phyloP scores from a whole-genome alignment of 176 grass and related monocot species.

The Juncus inflexus region DNA sequence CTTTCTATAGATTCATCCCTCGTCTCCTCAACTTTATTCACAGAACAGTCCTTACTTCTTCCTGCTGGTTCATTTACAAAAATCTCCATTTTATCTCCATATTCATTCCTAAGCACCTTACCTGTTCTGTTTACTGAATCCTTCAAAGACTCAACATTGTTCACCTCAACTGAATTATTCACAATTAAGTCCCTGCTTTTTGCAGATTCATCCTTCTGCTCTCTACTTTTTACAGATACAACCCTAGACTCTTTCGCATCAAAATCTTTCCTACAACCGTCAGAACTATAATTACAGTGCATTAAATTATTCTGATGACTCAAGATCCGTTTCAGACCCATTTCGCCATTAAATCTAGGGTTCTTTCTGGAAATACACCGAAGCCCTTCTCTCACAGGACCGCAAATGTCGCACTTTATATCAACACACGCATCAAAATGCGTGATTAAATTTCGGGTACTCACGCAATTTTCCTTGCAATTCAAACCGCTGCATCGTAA shows the following conservation, averaged over 20 bases:
- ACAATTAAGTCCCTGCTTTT: neutral
- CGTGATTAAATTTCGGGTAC: conserved; percentile 12
- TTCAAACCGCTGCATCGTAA: neutral
- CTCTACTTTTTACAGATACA: neutral
- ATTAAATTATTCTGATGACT: conserved; percentile 3
- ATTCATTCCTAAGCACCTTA: neutral
- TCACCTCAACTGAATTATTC: conserved; percentile 6
- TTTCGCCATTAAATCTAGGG: neutral
- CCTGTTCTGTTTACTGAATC: neutral
- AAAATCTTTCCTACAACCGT: too few species aligned
- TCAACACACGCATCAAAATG: neutral
- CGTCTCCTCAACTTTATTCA: neutral
- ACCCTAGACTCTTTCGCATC: neutral
- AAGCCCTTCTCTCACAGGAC: conserved; percentile 18
- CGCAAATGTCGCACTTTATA: neutral
- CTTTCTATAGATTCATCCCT: neutral
- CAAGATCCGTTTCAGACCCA: conserved; percentile 11
- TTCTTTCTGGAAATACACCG: neutral
- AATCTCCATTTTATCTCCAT: too few species aligned
- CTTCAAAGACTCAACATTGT: neutral
- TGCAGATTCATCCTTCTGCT: conserved; percentile 5
- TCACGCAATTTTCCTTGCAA: neutral
- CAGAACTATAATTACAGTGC: neutral
- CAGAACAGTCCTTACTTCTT: neutral
- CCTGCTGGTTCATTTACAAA: too few species aligned